phyloP scores from a whole-genome alignment of 2,329 filamentous ascomycete genomes.

The Colletotrichum ledebouriae region DNA sequence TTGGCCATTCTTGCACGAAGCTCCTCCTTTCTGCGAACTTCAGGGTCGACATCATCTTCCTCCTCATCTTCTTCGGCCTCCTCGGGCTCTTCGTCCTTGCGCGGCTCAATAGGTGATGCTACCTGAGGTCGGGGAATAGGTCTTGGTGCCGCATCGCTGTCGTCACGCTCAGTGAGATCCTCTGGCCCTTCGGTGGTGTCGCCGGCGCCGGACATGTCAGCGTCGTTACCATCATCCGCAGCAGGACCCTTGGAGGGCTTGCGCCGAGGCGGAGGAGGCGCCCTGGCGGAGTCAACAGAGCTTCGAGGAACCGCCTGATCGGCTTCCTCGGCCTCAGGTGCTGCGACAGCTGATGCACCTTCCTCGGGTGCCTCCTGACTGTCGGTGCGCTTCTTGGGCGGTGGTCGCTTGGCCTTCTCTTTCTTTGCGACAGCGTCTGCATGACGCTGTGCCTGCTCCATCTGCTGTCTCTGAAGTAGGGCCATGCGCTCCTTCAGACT shows the following conservation, averaged over 20 bases:
- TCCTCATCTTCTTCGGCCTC: slow-evolving; percentile 73
- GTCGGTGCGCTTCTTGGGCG: slow-evolving; percentile 76
- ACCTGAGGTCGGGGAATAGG: slow-evolving; percentile 53
- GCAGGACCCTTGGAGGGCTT: slow-evolving; percentile 64
- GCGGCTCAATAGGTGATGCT: slow-evolving; percentile 51
- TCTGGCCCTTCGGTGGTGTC: slow-evolving; percentile 74
- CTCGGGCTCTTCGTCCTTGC: slow-evolving; percentile 56
- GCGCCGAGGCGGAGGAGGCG: slow-evolving; percentile 60
- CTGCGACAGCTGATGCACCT: slow-evolving; percentile 42
- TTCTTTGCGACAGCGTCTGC: slow-evolving; percentile 84
- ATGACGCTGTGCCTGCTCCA: slow-evolving; percentile 87
- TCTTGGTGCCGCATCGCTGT: slow-evolving; percentile 73
- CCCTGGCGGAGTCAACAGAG: slow-evolving; percentile 63
- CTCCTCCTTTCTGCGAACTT: slow-evolving; percentile 87
- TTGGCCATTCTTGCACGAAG: slow-evolving; percentile 96
- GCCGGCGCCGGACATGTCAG: slow-evolving; percentile 74
- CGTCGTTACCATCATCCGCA: slow-evolving; percentile 72
- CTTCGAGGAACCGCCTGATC: slow-evolving; percentile 62
- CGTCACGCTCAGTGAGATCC: slow-evolving; percentile 78
- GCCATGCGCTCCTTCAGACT: slow-evolving; percentile 97
- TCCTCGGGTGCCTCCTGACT: slow-evolving; percentile 55
- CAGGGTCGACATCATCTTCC: slow-evolving; percentile 87
- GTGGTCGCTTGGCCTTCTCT: slow-evolving; percentile 83
- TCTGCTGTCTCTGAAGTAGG: slow-evolving; percentile 90
- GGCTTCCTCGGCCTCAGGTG: slow-evolving; percentile 52